Evolutionary conservation across 1,284 basidiomycete species (phyloP).

Genomic region (Mycena citricolor): DNA sequence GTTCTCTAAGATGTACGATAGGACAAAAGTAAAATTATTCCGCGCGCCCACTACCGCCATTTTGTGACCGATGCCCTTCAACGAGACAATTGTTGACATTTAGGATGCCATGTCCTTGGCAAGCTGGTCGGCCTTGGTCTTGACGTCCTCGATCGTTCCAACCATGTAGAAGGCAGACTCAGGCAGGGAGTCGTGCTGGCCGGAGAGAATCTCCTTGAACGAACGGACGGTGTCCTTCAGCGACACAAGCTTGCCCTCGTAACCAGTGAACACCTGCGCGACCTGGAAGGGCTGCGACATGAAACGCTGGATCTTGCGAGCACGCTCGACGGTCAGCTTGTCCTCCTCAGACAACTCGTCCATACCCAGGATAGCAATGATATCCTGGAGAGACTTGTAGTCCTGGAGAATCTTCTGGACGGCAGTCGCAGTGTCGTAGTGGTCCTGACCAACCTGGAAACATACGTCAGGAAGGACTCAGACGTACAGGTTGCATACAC

Average conservation of each 20-base stretch:
- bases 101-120: slow-evolving; percentile 78
- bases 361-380: slow-evolving; percentile 98
- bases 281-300: slow-evolving; percentile 99
- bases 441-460: slow-evolving; percentile 75
- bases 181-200: slow-evolving; percentile 84
- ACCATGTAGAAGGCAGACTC: slow-evolving; percentile 95
- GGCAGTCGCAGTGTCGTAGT: slow-evolving; percentile 93
- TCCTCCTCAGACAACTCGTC: slow-evolving; percentile 99
- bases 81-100: background rate
- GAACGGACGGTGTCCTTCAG: slow-evolving; percentile 91
- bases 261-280: slow-evolving; percentile 99
- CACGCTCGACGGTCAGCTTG: slow-evolving; percentile 94
- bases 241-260: slow-evolving; percentile 93
- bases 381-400: slow-evolving; percentile 99
- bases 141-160: slow-evolving; percentile 93
- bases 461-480: slow-evolving; percentile 1
- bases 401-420: slow-evolving; percentile 99
- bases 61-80: background rate
- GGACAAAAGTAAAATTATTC: background rate
- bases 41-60: slow-evolving; percentile 1
- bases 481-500: slow-evolving; percentile 31
- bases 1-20: slow-evolving; percentile 8
- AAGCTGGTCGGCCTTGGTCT: slow-evolving; percentile 94
- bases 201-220: slow-evolving; percentile 95
- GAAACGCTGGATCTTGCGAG: slow-evolving; percentile 93